Percentiles rank a stretch among this genome's conserved stretches.
phyloP scores from a whole-genome alignment of 495 filamentous ascomycete species.

The Elasticomyces elasticus region DNA sequence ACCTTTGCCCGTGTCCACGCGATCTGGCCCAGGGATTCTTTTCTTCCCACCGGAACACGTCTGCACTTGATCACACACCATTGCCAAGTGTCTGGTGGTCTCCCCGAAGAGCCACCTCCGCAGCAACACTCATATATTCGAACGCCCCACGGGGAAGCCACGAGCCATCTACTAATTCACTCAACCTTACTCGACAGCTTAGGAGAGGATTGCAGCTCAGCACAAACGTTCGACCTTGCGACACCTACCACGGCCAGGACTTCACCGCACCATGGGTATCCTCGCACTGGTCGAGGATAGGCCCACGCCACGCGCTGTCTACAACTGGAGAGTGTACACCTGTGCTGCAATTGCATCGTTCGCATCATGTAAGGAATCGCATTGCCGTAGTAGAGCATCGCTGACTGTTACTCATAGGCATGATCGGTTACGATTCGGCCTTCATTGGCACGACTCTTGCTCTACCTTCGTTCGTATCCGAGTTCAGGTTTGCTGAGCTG shows the following conservation, averaged over 20 bases:
- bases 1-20: not conserved
- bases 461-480: constrained; percentile 47
- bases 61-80: not conserved
- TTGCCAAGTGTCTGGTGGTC: not conserved
- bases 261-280: constrained; percentile 11
- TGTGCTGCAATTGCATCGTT: constrained; percentile 55
- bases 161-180: no score
- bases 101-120: not conserved
- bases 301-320: constrained; percentile 54
- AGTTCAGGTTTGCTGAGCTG: constrained; percentile 46
- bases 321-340: constrained; percentile 65
- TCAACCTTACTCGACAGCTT: no score
- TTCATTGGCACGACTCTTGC: constrained; percentile 64
- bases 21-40: not conserved
- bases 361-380: constrained; percentile 41
- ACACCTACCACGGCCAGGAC: not conserved
- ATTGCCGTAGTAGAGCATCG: not conserved
- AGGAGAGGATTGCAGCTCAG: not conserved
- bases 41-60: not conserved
- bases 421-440: constrained; percentile 58
- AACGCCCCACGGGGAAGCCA: not conserved
- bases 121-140: not conserved
- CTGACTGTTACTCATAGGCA: not conserved
- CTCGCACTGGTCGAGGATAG: constrained; percentile 52
- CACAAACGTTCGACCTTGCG: not conserved